Percentiles rank a stretch among this genome's conserved stretches.
These are phyloP conservation scores for Boletus sp. DNA, from an alignment of 1,284 basidiomycete species.

Conservation along the genomic window DNA sequence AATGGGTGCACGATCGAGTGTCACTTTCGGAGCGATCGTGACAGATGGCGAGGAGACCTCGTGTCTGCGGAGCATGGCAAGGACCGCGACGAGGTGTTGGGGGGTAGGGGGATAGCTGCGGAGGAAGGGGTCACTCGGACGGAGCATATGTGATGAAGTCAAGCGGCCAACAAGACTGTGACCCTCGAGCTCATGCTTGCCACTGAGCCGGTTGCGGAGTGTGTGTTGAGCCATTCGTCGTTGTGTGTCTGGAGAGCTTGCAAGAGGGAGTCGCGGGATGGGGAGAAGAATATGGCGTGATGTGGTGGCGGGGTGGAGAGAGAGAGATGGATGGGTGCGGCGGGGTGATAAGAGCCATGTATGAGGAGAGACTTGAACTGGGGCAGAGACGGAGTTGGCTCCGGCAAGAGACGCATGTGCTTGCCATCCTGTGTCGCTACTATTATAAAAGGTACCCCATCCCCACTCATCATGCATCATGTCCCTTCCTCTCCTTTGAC, in stretches of 20 bases:
- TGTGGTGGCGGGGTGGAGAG: slow-evolving; percentile 45
- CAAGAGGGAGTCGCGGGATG: slow-evolving; percentile 44
- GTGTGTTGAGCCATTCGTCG: slow-evolving; percentile 53
- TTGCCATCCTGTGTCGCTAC: slow-evolving; percentile 20
- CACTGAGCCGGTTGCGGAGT: slow-evolving; percentile 46
- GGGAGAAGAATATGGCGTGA: slow-evolving; percentile 51
- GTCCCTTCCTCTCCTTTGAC: not conserved
- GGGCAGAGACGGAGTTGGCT: slow-evolving; percentile 40
- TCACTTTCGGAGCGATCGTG: slow-evolving; percentile 35
- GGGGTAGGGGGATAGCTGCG: slow-evolving; percentile 65
- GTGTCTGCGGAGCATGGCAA: slow-evolving; percentile 51
- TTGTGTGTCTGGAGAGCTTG: slow-evolving; percentile 46
- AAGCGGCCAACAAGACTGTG: slow-evolving; percentile 52
- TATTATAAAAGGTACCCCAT: not conserved
- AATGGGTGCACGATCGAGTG: slow-evolving; percentile 46
- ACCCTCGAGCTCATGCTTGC: slow-evolving; percentile 45
- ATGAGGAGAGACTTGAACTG: slow-evolving; percentile 49
- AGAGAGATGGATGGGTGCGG: slow-evolving; percentile 56
- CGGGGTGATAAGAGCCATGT: slow-evolving; percentile 52
- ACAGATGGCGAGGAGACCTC: slow-evolving; percentile 21
- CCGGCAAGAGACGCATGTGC: slow-evolving; percentile 23
- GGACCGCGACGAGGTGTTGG: slow-evolving; percentile 53
- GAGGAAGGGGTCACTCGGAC: slow-evolving; percentile 11
- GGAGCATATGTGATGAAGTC: slow-evolving; percentile 6
- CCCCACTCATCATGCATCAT: not conserved